These are phyloP conservation scores for Gastroboletus turbinatus DNA, from an alignment of 1,284 basidiomycete species.

Conservation along the genomic window DNA sequence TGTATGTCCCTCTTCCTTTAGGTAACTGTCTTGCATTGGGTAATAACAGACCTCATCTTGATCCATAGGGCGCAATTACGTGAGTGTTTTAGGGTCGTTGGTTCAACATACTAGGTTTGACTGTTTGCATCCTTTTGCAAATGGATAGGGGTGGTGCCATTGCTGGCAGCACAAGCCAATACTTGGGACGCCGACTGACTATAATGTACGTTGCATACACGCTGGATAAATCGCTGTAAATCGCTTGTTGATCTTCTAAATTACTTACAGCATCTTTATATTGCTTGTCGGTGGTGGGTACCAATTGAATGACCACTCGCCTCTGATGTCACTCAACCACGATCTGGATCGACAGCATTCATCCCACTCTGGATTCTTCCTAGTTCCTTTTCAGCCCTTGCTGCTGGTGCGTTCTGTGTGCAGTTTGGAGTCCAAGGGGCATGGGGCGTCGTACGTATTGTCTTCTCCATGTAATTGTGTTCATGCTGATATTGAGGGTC, in stretches of 20 bases:
- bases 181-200: conserved; percentile 84
- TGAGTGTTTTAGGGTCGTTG: conserved; percentile 21
- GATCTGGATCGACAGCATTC: conserved; percentile 43
- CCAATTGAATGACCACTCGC: conserved; percentile 39
- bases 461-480: not conserved
- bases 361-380: conserved; percentile 89
- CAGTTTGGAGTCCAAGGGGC: conserved; percentile 86
- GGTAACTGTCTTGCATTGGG: conserved; percentile 61
- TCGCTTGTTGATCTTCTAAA: not conserved
- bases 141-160: conserved; percentile 66
- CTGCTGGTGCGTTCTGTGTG: conserved; percentile 84
- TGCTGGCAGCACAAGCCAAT: conserved; percentile 81
- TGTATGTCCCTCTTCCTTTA: conserved; percentile 46
- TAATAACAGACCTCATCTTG: conserved; percentile 60
- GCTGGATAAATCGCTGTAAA: not conserved
- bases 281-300: conserved; percentile 46
- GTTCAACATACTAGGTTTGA: not conserved
- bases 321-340: conserved; percentile 51
- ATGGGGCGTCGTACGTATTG: conserved; percentile 59
- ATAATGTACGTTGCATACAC: conserved; percentile 57
- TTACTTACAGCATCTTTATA: conserved; percentile 32
- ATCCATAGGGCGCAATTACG: conserved; percentile 70
- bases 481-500: not conserved
- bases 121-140: conserved; percentile 17
- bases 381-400: conserved; percentile 56